These are phyloP conservation scores for Phytopythium aichiense DNA, from an alignment of 352 stramenopile species.

Conservation along the genomic window DNA sequence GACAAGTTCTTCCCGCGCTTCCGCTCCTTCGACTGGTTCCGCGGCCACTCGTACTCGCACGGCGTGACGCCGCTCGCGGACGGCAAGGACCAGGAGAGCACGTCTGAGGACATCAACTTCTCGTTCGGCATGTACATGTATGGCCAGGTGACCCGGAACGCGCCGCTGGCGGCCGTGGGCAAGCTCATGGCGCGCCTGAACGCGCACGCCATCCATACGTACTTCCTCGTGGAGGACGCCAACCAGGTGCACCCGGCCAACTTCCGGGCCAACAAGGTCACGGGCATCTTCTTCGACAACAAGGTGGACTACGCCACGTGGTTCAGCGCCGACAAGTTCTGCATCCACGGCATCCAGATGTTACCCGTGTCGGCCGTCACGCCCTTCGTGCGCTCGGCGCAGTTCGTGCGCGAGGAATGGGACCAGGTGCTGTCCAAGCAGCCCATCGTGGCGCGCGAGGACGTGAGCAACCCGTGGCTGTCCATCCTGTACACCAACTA, in stretches of 20 bases:
- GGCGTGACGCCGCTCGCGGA: conserved; percentile 66
- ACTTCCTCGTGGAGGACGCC: conserved; percentile 51
- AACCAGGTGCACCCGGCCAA: conserved; percentile 38
- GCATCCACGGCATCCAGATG: conserved; percentile 80
- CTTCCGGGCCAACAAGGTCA: conserved; percentile 69
- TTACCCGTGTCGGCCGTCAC: conserved; percentile 56
- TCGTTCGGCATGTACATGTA: conserved; percentile 59
- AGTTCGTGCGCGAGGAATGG: conserved; percentile 63
- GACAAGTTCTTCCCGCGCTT: conserved; percentile 55
- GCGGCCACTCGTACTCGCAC: conserved; percentile 66
- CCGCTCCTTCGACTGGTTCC: conserved; percentile 60
- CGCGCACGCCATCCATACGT: conserved; percentile 53
- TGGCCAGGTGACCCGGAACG: conserved; percentile 41
- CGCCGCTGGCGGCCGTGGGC: conserved; percentile 25
- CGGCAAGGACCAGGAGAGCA: conserved; percentile 70
- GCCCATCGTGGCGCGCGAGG: conserved; percentile 5
- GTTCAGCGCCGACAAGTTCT: conserved; percentile 71
- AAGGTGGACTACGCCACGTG: conserved; percentile 74
- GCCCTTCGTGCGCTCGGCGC: conserved; percentile 25
- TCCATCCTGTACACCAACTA: conserved; percentile 68
- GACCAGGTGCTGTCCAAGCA: conserved; percentile 48
- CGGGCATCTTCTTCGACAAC: conserved; percentile 72
- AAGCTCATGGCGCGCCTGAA: conserved; percentile 63
- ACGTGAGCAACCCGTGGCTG: conserved; percentile 51
- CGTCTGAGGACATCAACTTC: conserved; percentile 69